phyloP scores from a whole-genome alignment of 2,329 filamentous ascomycete species.

The Curvularia sp. region DNA sequence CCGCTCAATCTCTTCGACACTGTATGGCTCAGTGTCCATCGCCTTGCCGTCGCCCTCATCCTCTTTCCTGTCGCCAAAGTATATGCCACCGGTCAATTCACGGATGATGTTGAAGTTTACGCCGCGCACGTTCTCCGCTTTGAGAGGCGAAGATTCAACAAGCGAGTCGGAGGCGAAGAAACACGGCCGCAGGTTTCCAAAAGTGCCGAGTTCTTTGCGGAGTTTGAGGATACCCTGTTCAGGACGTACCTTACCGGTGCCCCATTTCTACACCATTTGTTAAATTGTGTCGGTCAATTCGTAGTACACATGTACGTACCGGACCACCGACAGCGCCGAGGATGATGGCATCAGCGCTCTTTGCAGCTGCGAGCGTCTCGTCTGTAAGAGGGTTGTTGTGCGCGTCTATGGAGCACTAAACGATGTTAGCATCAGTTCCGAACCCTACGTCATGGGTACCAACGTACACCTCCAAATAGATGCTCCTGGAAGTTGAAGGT shows the following conservation, averaged over 20 bases:
- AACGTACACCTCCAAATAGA: constrained; percentile 85
- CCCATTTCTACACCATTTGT: constrained; percentile 74
- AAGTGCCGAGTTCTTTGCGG: constrained; percentile 91
- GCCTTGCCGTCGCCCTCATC: constrained; percentile 77
- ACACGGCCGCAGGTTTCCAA: constrained; percentile 94
- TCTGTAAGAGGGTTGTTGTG: constrained; percentile 81
- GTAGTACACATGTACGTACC: constrained; percentile 49
- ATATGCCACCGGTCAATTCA: constrained; percentile 90
- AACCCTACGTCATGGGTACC: constrained; percentile 4
- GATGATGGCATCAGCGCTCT: constrained; percentile 85
- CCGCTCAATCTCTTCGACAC: constrained; percentile 83
- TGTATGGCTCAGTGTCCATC: constrained; percentile 87
- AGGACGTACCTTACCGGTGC: constrained; percentile 83
- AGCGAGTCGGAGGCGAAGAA: constrained; percentile 85
- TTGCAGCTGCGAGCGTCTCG: constrained; percentile 80
- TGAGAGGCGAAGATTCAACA: constrained; percentile 84
- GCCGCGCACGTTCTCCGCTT: constrained; percentile 81
- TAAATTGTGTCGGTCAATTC: constrained; percentile 10
- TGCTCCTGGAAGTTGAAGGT: constrained; percentile 92
- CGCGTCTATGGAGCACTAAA: constrained; percentile 84
- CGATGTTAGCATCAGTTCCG: constrained; percentile 7
- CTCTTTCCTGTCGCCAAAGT: constrained; percentile 91
- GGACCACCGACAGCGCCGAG: constrained; percentile 96
- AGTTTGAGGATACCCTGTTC: constrained; percentile 91
- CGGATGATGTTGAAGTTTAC: constrained; percentile 93